Conservation (phyloP, 257 asterid species). For the Solanum sejunctum region DNA sequence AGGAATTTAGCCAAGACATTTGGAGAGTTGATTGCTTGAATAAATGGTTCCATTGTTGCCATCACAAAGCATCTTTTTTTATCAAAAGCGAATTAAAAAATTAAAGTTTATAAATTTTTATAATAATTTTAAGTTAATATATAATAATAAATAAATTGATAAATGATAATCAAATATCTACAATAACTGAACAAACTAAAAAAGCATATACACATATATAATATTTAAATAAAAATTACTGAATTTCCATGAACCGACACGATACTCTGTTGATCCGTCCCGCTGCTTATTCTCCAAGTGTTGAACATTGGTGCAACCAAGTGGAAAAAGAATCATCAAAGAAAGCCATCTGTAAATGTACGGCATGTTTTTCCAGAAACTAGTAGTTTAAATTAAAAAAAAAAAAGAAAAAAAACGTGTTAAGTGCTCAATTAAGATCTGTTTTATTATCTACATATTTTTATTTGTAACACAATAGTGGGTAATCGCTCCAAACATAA, state of each 20-base stretch:
- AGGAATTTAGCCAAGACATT: background rate
- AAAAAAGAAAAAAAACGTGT: background rate
- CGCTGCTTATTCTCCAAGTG: background rate
- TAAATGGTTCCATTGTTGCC: background rate
- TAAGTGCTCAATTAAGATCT: background rate
- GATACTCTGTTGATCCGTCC: background rate
- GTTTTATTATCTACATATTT: background rate
- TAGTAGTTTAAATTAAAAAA: too few species aligned
- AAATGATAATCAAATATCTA: too few species aligned
- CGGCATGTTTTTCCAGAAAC: background rate
- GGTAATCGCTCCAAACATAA: background rate
- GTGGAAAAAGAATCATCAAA: background rate
- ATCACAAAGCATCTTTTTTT: background rate
- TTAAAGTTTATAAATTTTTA: background rate
- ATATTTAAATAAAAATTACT: background rate
- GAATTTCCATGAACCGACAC: accelerated
- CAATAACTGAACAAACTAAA: too few species aligned
- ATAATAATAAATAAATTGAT: background rate
- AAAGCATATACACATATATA: too few species aligned
- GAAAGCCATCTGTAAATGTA: background rate
- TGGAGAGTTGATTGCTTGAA: background rate
- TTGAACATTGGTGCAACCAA: background rate
- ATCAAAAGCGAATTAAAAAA: background rate
- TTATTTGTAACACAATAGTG: background rate
- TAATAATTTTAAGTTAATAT: background rate